These are phyloP conservation scores for Colletotrichum musicola DNA, from an alignment of 2,329 filamentous ascomycete genomes.

Conservation along the genomic window DNA sequence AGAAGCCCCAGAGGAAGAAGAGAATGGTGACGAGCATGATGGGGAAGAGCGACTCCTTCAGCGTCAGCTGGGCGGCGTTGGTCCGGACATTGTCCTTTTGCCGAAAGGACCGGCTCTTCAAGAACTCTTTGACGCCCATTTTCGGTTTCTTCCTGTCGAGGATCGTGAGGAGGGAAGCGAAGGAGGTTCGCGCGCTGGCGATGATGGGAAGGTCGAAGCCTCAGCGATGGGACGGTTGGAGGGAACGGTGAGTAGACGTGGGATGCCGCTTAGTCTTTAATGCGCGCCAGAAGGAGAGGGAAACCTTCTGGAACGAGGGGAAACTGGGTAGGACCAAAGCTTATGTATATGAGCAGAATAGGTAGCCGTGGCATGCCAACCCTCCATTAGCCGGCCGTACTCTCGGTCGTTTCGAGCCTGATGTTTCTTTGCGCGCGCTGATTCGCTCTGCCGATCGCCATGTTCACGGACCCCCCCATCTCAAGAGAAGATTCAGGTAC, in stretches of 20 bases:
- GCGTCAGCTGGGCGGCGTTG: conserved; percentile 67
- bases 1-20: conserved; percentile 41
- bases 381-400: conserved; percentile 15
- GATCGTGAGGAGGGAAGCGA: background rate
- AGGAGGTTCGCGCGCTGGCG: background rate
- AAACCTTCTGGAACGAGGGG: conserved; percentile 17
- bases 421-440: conserved; percentile 7
- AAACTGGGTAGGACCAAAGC: conserved; percentile 24
- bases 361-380: background rate
- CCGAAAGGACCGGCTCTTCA: conserved; percentile 59
- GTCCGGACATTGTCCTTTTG: conserved; percentile 57
- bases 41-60: conserved; percentile 76
- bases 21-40: conserved; percentile 69
- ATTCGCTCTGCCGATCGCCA: conserved; percentile 12
- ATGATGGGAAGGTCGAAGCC: conserved; percentile 2
- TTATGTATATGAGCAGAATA: conserved; percentile 7
- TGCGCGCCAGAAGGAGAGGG: background rate
- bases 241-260: background rate
- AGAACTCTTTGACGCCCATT: conserved; percentile 60
- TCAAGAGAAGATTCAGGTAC: background rate
- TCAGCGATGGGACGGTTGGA: background rate
- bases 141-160: background rate
- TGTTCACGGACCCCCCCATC: background rate
- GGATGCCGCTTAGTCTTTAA: background rate
- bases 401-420: conserved; percentile 34